Conservation (phyloP, 129 eudicot species). For the Chrysanthemum seticuspe region DNA sequence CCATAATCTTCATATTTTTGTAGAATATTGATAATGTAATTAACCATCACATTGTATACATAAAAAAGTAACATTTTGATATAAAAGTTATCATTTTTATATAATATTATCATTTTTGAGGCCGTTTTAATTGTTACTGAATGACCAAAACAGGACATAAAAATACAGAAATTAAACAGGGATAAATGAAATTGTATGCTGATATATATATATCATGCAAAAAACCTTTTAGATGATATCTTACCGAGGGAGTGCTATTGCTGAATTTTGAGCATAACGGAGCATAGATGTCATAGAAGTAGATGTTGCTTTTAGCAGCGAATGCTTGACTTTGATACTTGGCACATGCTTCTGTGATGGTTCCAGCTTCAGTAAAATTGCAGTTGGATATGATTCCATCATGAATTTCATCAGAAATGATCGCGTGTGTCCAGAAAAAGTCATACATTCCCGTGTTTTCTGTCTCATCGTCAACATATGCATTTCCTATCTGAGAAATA, state of each 20-base stretch:
- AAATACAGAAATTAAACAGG: no score
- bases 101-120: no score
- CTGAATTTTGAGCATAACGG: slow-evolving; percentile 44
- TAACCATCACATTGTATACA: no score
- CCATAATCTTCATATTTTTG: no score
- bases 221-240: not conserved
- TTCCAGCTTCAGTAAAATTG: slow-evolving; percentile 39
- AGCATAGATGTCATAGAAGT: slow-evolving; percentile 59
- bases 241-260: slow-evolving; percentile 44
- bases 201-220: no score
- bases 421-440: slow-evolving; percentile 48
- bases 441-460: slow-evolving; percentile 35
- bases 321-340: slow-evolving; percentile 23
- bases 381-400: slow-evolving; percentile 47
- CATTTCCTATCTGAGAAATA: slow-evolving; percentile 55
- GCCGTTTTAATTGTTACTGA: no score
- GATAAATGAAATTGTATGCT: no score
- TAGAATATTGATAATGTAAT: no score
- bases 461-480: slow-evolving; percentile 41
- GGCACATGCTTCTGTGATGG: slow-evolving; percentile 22
- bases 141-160: no score
- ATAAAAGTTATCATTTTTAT: no score
- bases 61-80: no score
- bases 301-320: slow-evolving; percentile 34
- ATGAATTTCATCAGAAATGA: slow-evolving; percentile 55